A percentile compares a stretch with the other conserved stretches of the same genome.
Evolutionary conservation across 2,329 filamentous ascomycete genomes (phyloP).

Genomic region (Diaporthe sp.): DNA sequence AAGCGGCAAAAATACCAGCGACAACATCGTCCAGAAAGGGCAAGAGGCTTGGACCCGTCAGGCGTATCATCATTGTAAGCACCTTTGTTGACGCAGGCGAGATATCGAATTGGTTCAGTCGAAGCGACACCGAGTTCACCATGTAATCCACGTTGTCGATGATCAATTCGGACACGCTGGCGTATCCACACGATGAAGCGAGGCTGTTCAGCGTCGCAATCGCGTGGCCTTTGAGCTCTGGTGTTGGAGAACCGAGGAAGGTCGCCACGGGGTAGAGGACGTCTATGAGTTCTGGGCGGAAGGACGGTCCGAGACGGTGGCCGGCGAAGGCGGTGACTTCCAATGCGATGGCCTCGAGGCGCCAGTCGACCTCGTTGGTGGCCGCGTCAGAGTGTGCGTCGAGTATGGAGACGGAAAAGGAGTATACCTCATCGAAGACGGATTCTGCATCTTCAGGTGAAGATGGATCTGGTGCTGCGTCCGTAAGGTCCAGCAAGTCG

Average conservation of each 20-base stretch:
- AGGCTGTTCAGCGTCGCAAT: conserved; percentile 86
- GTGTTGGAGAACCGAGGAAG: conserved; percentile 81
- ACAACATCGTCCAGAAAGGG: conserved; percentile 94
- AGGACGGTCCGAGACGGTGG: conserved; percentile 73
- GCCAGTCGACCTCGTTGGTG: conserved; percentile 70
- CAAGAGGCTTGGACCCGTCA: conserved; percentile 85
- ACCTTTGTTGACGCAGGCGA: conserved; percentile 93
- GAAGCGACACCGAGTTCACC: conserved; percentile 90
- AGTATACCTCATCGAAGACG: conserved; percentile 76
- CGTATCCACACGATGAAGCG: conserved; percentile 82
- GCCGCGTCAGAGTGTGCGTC: conserved; percentile 65
- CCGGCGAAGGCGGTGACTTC: conserved; percentile 86
- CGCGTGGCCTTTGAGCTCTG: conserved; percentile 81
- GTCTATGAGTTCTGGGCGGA: conserved; percentile 89
- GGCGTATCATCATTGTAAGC: conserved; percentile 91
- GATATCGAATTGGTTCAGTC: conserved; percentile 92
- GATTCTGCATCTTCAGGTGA: conserved; percentile 60
- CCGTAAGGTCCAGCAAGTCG: conserved; percentile 74
- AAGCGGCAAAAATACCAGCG: conserved; percentile 88
- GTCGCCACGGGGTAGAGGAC: conserved; percentile 92
- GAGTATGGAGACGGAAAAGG: conserved; percentile 75
- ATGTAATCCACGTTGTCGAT: conserved; percentile 96
- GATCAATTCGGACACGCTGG: conserved; percentile 81
- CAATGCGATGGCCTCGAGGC: conserved; percentile 82
- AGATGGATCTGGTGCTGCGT: conserved; percentile 51